phyloP scores from a whole-genome alignment of 768 basidiomycete species.

The Russula sp. region DNA sequence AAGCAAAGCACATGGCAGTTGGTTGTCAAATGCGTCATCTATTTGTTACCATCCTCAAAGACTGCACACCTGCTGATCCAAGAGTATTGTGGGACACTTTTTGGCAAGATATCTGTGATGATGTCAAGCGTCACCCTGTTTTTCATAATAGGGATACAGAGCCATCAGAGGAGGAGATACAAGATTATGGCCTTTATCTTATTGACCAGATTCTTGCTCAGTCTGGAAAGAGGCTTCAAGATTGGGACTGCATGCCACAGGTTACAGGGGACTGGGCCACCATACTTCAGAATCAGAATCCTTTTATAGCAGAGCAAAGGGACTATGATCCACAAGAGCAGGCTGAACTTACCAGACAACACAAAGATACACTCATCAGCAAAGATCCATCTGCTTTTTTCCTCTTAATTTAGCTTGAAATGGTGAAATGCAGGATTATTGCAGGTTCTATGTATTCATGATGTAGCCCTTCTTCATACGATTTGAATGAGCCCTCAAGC shows the following conservation, averaged over 20 bases:
- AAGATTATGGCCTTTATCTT: constrained; percentile 45
- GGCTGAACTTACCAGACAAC: not conserved
- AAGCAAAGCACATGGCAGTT: constrained; percentile 30
- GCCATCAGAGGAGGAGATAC: constrained; percentile 38
- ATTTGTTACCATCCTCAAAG: constrained; percentile 41
- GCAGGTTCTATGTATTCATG: too few relatives aligned
- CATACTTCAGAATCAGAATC: constrained; percentile 28
- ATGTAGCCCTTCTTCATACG: too few relatives aligned
- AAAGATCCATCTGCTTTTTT: too few relatives aligned
- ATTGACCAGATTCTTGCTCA: constrained; percentile 37
- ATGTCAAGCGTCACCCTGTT: constrained; percentile 33
- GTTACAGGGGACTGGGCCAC: constrained; percentile 34
- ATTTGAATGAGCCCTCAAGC: too few relatives aligned
- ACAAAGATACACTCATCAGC: constrained; percentile 8
- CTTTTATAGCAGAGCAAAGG: constrained; percentile 38
- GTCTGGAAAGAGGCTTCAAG: constrained; percentile 31
- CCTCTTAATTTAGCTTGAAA: too few relatives aligned
- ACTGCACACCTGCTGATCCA: constrained; percentile 37
- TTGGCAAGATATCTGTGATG: constrained; percentile 42
- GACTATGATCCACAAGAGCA: constrained; percentile 32
- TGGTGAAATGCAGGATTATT: too few relatives aligned
- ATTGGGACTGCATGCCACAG: constrained; percentile 38
- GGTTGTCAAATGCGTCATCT: constrained; percentile 40
- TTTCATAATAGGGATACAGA: not conserved
- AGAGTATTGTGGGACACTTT: not conserved